Evolutionary conservation across 2,329 filamentous ascomycete genomes (phyloP).

Genomic region (Pseudocercospora macadamiae): DNA sequence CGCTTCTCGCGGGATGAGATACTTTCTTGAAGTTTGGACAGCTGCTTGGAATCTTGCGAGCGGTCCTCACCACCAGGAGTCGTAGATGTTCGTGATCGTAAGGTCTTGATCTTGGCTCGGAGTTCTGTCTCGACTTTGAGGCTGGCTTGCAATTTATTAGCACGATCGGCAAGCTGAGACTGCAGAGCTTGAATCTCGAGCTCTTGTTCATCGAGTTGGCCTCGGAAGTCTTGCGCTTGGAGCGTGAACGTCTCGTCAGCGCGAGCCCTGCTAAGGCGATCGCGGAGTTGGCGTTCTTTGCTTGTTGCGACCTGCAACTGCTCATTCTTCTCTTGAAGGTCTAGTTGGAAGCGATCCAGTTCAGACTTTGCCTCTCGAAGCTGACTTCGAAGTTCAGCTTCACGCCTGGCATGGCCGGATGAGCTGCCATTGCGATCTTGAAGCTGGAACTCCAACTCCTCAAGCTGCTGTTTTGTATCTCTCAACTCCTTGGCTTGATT

Average conservation of each 20-base stretch:
- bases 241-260: slow-evolving; percentile 38
- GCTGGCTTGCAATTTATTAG: slow-evolving; percentile 35
- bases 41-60: slow-evolving; percentile 33
- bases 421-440: slow-evolving; percentile 46
- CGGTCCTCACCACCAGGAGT: slow-evolving; percentile 16
- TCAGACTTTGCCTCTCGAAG: slow-evolving; percentile 39
- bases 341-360: slow-evolving; percentile 39
- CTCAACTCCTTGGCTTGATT: slow-evolving; percentile 39
- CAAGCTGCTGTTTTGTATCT: slow-evolving; percentile 35
- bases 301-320: slow-evolving; percentile 38
- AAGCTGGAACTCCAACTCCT: slow-evolving; percentile 48
- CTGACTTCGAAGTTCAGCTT: slow-evolving; percentile 45
- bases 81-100: slow-evolving; percentile 24
- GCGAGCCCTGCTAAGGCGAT: slow-evolving; percentile 34
- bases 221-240: slow-evolving; percentile 43
- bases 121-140: slow-evolving; percentile 41
- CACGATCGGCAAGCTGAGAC: slow-evolving; percentile 38
- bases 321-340: slow-evolving; percentile 49
- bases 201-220: slow-evolving; percentile 43
- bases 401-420: slow-evolving; percentile 40
- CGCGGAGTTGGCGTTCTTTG: slow-evolving; percentile 47
- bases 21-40: slow-evolving; percentile 46
- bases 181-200: slow-evolving; percentile 45
- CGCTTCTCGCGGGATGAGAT: slow-evolving; percentile 67
- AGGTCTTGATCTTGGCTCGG: slow-evolving; percentile 36